These are phyloP conservation scores for Exophiala sp. DNA, from an alignment of 2,329 filamentous ascomycete species.

Conservation along the genomic window DNA sequence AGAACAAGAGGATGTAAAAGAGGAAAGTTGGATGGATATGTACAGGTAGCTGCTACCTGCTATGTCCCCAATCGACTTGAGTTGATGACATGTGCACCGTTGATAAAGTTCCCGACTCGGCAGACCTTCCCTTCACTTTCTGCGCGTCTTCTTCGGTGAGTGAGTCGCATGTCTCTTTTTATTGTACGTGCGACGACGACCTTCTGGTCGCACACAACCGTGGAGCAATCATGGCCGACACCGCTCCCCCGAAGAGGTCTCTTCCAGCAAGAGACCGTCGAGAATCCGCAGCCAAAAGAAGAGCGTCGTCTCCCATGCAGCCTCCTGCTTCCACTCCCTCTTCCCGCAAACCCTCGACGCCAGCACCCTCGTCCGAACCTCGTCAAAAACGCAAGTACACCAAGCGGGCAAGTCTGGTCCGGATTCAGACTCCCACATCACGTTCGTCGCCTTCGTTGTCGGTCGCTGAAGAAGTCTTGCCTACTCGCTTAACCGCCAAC, in stretches of 20 bases:
- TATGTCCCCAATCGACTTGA: neutral
- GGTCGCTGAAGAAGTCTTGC: slow-evolving; percentile 42
- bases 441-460: slow-evolving; percentile 30
- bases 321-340: slow-evolving; percentile 10
- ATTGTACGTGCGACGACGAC: neutral
- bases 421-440: slow-evolving; percentile 30
- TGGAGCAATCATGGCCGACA: slow-evolving; percentile 20
- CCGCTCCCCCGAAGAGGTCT: slow-evolving; percentile 44
- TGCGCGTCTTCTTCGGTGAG: neutral
- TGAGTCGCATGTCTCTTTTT: neutral
- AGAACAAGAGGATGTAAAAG: too few relatives aligned
- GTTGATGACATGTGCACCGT: neutral
- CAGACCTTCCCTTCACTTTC: neutral
- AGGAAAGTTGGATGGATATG: too few relatives aligned
- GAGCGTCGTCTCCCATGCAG: slow-evolving; percentile 34
- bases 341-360: slow-evolving; percentile 28
- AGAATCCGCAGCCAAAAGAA: slow-evolving; percentile 43
- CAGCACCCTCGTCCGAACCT: slow-evolving; percentile 26
- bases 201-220: neutral
- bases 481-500: slow-evolving; percentile 52
- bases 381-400: slow-evolving; percentile 34
- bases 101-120: neutral
- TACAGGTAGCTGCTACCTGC: neutral
- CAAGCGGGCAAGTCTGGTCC: slow-evolving; percentile 30
- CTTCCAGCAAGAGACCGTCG: slow-evolving; percentile 43